Conservation (phyloP, 129 eudicot genomes). For the Mikania micrantha region DNA sequence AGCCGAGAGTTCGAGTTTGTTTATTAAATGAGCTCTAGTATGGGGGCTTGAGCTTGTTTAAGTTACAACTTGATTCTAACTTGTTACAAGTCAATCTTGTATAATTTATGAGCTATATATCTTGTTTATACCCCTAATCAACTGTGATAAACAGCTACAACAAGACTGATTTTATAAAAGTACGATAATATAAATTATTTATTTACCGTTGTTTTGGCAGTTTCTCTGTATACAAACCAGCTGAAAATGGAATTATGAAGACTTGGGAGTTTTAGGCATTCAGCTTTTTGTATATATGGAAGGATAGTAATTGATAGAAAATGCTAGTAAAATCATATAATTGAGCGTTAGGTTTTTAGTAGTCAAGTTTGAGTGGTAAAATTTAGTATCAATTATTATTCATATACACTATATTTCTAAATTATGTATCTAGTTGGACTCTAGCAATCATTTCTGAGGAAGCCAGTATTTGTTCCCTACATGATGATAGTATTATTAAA, state of each 20-base stretch:
- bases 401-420: too few species aligned
- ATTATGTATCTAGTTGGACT: slow-evolving; percentile 15
- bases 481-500: background rate
- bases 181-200: background rate
- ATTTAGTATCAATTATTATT: slow-evolving; percentile 13
- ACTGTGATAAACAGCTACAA: too few species aligned
- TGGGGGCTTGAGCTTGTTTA: background rate
- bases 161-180: too few species aligned
- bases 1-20: background rate
- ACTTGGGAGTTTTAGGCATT: slow-evolving; percentile 24
- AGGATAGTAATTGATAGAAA: slow-evolving; percentile 19
- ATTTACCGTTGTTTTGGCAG: slow-evolving; percentile 29
- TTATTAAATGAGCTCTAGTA: background rate
- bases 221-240: slow-evolving; percentile 62
- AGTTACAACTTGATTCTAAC: background rate
- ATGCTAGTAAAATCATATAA: background rate
- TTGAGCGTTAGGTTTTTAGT: slow-evolving; percentile 18
- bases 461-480: slow-evolving; percentile 6
- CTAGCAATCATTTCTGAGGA: slow-evolving; percentile 14
- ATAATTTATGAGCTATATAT: too few species aligned
- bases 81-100: background rate
- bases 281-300: slow-evolving; percentile 41
- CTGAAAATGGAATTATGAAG: slow-evolving; percentile 77
- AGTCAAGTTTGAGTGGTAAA: slow-evolving; percentile 10
- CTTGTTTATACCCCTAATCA: background rate